These are phyloP conservation scores for Theileria parva DNA, from an alignment of 169 alveolate species.

Conservation along the genomic window DNA sequence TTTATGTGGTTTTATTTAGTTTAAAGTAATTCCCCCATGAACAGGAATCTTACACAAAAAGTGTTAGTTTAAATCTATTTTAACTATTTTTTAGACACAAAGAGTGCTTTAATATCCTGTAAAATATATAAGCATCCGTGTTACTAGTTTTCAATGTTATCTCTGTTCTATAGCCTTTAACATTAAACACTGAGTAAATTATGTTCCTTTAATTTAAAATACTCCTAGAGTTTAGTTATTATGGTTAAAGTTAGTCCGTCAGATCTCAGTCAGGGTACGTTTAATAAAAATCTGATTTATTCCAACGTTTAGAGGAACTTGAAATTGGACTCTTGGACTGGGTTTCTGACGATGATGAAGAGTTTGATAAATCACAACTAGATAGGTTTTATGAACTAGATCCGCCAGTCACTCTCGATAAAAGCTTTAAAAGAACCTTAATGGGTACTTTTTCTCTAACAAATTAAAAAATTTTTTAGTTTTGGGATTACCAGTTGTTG, in stretches of 20 bases:
- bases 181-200: slow-evolving; percentile 3
- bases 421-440: slow-evolving; percentile 58
- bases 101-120: not conserved
- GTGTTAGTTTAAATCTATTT: not conserved
- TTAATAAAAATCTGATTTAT: not conserved
- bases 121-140: not conserved
- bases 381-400: slow-evolving; percentile 63
- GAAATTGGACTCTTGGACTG: slow-evolving; percentile 70
- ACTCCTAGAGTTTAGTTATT: not conserved
- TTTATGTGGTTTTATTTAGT: not conserved
- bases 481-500: slow-evolving; percentile 72
- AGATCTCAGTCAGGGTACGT: slow-evolving; percentile 49
- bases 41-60: slow-evolving; percentile 11
- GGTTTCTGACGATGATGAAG: slow-evolving; percentile 73
- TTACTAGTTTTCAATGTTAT: not conserved
- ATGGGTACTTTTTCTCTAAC: slow-evolving; percentile 16
- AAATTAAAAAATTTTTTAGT: slow-evolving; percentile 26
- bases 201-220: not conserved
- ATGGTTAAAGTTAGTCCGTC: slow-evolving; percentile 56
- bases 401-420: slow-evolving; percentile 67
- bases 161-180: not conserved
- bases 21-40: slow-evolving; percentile 1
- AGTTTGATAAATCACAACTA: slow-evolving; percentile 64
- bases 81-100: not conserved
- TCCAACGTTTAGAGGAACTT: slow-evolving; percentile 29